Base-by-base conservation (phyloP, 2,329 filamentous ascomycete species). In the Fusarium torulosum region DNA sequence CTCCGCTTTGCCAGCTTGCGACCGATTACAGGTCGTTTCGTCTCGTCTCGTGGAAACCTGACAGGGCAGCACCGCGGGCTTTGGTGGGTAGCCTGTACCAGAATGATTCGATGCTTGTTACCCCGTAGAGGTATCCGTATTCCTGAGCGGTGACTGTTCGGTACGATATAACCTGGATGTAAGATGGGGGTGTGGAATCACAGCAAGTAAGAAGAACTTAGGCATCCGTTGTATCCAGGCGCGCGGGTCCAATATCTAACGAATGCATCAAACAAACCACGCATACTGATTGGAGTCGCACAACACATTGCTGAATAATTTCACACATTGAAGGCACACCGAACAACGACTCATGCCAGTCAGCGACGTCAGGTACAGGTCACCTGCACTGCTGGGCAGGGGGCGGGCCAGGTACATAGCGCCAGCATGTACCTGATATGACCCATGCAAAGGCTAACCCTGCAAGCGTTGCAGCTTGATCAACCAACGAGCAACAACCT, bases 361-460 rank as follows among this genome's bases (percentile, higher is more conserved):
- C 71, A 69, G 66, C 67, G 66, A 77, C 74, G 76, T 74, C 76
- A 78, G 76, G 76, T 75, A 78, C 76, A 77, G 74, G 75, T 77
- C 75, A 77, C 75, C 76, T 77, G 75, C 76, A 63, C 75, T 71
- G 58, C 44, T 75, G 73, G 72, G 75, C 73, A 75, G 67, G 71
- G 66, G 70, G 70, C 72, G 66, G 73, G 75, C 71, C 75, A 77
- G 75, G 75, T 75, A 75, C 75, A 76, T 72, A 74, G 74, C 73
- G 71, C 67, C 63, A 66, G 61, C 44, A 66, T 59, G 70, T 74
- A 68, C 72, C 69, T 71, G 70, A 73, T 65, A 55, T 65, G 70
- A 72, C 63, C 66, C 70, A 74, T 74, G 63, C 59, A 52, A 56
- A 51, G 63, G 45, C 53, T 63, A 57, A 37, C 70, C 69, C 68